Conservation (phyloP, 257 asterid genomes). For the Solanum chmielewskii region DNA sequence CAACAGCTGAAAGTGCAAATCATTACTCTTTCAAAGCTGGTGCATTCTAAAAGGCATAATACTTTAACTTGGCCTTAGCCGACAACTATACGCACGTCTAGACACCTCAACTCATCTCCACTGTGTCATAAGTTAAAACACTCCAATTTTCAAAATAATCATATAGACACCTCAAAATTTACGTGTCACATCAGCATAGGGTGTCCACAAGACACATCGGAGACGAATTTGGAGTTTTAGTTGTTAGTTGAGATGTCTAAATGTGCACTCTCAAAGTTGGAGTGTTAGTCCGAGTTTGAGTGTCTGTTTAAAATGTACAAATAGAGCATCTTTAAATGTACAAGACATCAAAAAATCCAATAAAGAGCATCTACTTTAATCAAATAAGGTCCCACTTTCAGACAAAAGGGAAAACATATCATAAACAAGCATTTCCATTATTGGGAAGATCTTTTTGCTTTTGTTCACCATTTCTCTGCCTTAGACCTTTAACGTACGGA, state of each 20-base stretch:
- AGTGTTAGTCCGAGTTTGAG: neutral
- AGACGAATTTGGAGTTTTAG: neutral
- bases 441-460: neutral
- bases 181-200: neutral
- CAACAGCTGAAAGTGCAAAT: neutral
- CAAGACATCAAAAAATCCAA: neutral
- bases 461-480: neutral
- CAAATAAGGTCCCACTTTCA: neutral
- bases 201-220: accelerated
- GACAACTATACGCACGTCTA: neutral
- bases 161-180: neutral
- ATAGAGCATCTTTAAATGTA: neutral
- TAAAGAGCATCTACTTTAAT: neutral
- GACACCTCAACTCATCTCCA: neutral
- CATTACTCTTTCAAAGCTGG: neutral
- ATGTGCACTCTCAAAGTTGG: neutral
- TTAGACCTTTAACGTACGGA: neutral
- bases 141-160: neutral
- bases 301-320: neutral
- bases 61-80: neutral
- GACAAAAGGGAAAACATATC: neutral
- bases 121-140: neutral
- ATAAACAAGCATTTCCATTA: neutral
- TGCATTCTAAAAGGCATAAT: neutral
- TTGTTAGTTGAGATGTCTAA: neutral